Conservation (phyloP, 768 basidiomycete genomes). For the Lyophyllum semitale region DNA sequence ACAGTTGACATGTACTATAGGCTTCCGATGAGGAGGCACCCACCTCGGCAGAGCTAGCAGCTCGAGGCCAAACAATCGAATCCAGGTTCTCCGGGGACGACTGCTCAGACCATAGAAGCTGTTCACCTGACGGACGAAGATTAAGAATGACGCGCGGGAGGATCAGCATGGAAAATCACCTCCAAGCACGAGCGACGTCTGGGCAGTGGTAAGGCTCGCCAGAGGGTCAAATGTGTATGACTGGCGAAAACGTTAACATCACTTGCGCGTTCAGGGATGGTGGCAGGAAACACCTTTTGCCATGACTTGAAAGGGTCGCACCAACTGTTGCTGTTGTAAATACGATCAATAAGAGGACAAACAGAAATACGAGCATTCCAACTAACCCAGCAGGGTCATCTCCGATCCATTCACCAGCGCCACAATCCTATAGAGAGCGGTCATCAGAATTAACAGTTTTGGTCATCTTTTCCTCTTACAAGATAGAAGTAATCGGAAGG, state of each 20-base stretch:
- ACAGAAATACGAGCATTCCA: neutral
- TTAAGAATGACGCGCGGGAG: neutral
- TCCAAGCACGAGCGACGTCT: constrained; percentile 64
- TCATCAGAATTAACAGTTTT: neutral
- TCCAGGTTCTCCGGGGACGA: constrained; percentile 70
- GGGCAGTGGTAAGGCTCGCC: constrained; percentile 47
- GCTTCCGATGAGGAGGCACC: neutral
- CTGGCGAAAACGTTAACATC: constrained; percentile 16
- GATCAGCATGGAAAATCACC: constrained; percentile 36
- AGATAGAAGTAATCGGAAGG: constrained; percentile 83
- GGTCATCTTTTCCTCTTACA: constrained; percentile 25
- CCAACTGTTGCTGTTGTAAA: constrained; percentile 55
- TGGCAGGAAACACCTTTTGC: constrained; percentile 53
- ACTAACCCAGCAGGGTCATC: constrained; percentile 41
- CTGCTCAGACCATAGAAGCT: constrained; percentile 77
- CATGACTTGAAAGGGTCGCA: constrained; percentile 82
- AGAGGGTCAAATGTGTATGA: constrained; percentile 75
- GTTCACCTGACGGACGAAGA: constrained; percentile 44
- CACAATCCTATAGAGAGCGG: constrained; percentile 54
- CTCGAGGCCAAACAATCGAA: constrained; percentile 70
- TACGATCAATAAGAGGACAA: neutral
- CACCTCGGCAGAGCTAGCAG: constrained; percentile 67
- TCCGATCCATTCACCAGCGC: constrained; percentile 71
- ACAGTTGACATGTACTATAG: neutral
- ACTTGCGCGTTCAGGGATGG: neutral